Conservation (phyloP, 2,329 filamentous ascomycete genomes). For the Botrytis tulipae region DNA sequence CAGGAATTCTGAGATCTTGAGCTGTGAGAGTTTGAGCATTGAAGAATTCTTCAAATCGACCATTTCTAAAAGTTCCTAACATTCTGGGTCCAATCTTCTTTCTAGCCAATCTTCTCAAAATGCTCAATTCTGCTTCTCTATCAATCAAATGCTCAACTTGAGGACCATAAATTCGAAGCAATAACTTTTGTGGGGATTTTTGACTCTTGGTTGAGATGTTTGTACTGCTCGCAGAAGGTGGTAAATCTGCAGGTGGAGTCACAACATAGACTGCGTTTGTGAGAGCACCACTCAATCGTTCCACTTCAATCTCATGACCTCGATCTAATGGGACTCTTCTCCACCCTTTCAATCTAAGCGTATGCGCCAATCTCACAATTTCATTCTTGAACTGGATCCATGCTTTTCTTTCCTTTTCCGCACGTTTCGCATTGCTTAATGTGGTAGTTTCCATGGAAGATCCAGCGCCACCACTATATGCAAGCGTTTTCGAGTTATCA, state of each 20-base stretch:
- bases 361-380: slow-evolving; percentile 85
- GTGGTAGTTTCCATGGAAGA: slow-evolving; percentile 42
- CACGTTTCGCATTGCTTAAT: slow-evolving; percentile 46
- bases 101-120: slow-evolving; percentile 78
- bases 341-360: slow-evolving; percentile 88
- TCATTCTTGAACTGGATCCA: slow-evolving; percentile 92
- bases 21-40: slow-evolving; percentile 78
- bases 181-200: slow-evolving; percentile 57
- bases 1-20: slow-evolving; percentile 72
- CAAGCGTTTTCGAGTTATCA: slow-evolving; percentile 86
- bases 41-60: slow-evolving; percentile 93
- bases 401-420: slow-evolving; percentile 67
- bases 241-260: slow-evolving; percentile 68
- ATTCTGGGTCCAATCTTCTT: slow-evolving; percentile 92
- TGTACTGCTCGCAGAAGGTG: slow-evolving; percentile 33
- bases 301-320: slow-evolving; percentile 66
- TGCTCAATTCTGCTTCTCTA: slow-evolving; percentile 81
- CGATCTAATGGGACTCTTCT: slow-evolving; percentile 72
- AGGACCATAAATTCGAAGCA: slow-evolving; percentile 90
- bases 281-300: slow-evolving; percentile 82
- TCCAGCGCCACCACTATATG: slow-evolving; percentile 58
- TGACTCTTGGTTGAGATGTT: slow-evolving; percentile 37
- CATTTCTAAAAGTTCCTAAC: slow-evolving; percentile 89
- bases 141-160: slow-evolving; percentile 96
- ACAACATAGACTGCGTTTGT: slow-evolving; percentile 98